Percentiles rank a stretch among this genome's conserved stretches.
These are phyloP conservation scores for Lachancea meyersii DNA, from an alignment of 805 yeast genomes.

Conservation along the genomic window DNA sequence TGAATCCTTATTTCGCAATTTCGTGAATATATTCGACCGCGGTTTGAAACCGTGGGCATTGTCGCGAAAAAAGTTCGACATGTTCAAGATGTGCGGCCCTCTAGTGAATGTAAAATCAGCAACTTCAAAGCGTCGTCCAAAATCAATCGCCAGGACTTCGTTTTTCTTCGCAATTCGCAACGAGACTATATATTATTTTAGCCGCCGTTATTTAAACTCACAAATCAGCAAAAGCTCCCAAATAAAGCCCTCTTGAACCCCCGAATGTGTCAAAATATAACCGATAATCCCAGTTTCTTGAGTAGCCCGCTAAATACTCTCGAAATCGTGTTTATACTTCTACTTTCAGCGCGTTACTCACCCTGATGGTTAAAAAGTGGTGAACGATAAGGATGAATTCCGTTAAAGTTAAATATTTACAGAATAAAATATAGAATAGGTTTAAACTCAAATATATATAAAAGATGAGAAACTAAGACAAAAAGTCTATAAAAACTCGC, in stretches of 20 bases:
- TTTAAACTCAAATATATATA: neutral
- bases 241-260: neutral
- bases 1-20: slow-evolving; percentile 15
- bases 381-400: neutral
- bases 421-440: no score
- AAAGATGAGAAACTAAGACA: neutral
- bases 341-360: neutral
- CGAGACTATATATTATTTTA: neutral
- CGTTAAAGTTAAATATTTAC: neutral
- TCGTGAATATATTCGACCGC: slow-evolving; percentile 30
- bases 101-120: no score
- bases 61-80: slow-evolving; percentile 33
- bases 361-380: neutral
- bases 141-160: neutral
- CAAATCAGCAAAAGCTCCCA: neutral
- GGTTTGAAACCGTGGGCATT: slow-evolving; percentile 29
- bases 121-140: neutral
- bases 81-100: no score
- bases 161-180: neutral
- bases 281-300: no score
- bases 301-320: no score
- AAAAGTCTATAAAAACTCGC: neutral
- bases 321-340: neutral
- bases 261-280: neutral
- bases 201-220: slow-evolving; percentile 4